phyloP scores from a whole-genome alignment of 192 early-diverging fungal genomes.

The Backusella circina region DNA sequence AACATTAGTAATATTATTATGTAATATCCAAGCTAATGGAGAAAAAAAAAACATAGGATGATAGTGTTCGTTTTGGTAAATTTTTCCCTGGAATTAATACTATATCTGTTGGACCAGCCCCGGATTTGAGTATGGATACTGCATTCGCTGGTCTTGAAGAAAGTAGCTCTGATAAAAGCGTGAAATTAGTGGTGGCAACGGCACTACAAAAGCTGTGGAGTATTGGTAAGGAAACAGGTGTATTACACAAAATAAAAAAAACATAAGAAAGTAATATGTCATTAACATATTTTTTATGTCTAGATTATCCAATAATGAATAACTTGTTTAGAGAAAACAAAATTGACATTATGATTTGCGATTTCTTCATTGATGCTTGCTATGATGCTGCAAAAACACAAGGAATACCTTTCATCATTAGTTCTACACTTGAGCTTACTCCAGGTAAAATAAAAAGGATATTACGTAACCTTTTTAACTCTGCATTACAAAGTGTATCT shows the following conservation, averaged over 20 bases:
- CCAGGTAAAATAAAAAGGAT: not conserved
- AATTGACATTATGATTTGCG: constrained; percentile 13
- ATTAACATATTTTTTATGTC: not conserved
- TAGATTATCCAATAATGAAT: not conserved
- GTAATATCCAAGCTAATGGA: not conserved
- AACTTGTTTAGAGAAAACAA: not conserved
- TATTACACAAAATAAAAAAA: not conserved
- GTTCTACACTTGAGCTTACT: constrained; percentile 4
- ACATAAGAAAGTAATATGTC: not conserved
- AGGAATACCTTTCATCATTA: constrained; percentile 21
- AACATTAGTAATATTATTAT: not conserved
- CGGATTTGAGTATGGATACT: not conserved
- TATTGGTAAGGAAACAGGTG: not conserved
- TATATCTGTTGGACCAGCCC: not conserved
- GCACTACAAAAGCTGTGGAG: not conserved
- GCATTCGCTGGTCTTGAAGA: not conserved
- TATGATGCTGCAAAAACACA: not conserved
- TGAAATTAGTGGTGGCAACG: not conserved
- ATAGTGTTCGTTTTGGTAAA: not conserved
- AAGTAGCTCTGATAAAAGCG: not conserved
- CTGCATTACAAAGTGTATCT: not conserved
- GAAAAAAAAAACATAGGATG: not conserved
- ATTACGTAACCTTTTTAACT: not conserved
- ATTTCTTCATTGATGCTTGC: constrained; percentile 17
- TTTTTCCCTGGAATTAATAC: not conserved